Conservation (phyloP, 2,329 filamentous ascomycete genomes). For the Rutstroemia sp. region DNA sequence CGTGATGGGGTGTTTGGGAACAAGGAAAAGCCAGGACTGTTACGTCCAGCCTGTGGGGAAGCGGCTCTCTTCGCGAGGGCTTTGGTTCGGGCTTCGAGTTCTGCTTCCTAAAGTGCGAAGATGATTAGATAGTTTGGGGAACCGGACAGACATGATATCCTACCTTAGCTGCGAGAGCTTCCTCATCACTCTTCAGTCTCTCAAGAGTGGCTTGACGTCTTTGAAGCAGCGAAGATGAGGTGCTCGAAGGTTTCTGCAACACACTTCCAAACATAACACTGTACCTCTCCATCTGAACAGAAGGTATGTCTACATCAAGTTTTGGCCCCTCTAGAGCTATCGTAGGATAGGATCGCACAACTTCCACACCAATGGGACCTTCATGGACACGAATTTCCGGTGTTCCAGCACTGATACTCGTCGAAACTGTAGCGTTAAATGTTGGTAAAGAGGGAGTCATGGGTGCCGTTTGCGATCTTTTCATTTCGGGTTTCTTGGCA, state of each 20-base stretch:
- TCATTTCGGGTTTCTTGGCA: slow-evolving; percentile 21
- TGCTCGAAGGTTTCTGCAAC: slow-evolving; percentile 38
- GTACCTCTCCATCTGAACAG: slow-evolving; percentile 76
- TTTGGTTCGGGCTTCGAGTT: slow-evolving; percentile 23
- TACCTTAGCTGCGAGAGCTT: slow-evolving; percentile 34
- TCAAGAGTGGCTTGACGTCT: slow-evolving; percentile 53
- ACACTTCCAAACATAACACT: slow-evolving; percentile 88
- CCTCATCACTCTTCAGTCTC: slow-evolving; percentile 47
- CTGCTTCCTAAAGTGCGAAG: slow-evolving; percentile 31
- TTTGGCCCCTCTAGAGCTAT: slow-evolving; percentile 30
- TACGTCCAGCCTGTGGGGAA: slow-evolving; percentile 38
- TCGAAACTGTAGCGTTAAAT: background rate
- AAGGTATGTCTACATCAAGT: slow-evolving; percentile 74
- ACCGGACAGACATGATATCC: slow-evolving; percentile 8
- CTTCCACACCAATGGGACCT: slow-evolving; percentile 11
- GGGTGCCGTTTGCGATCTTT: slow-evolving; percentile 24
- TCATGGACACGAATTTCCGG: slow-evolving; percentile 21
- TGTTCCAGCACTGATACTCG: slow-evolving; percentile 1
- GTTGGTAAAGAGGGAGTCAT: slow-evolving; percentile 15
- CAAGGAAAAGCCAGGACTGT: slow-evolving; percentile 40
- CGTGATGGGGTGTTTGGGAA: slow-evolving; percentile 26
- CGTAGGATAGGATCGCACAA: background rate
- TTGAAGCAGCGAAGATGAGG: slow-evolving; percentile 36
- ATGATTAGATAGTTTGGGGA: slow-evolving; percentile 16
- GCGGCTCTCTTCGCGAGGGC: slow-evolving; percentile 35